Percentiles rank a stretch among this genome's conserved stretches.
phyloP scores from a whole-genome alignment of 768 basidiomycete genomes.

The Coprinellus micaceus region DNA sequence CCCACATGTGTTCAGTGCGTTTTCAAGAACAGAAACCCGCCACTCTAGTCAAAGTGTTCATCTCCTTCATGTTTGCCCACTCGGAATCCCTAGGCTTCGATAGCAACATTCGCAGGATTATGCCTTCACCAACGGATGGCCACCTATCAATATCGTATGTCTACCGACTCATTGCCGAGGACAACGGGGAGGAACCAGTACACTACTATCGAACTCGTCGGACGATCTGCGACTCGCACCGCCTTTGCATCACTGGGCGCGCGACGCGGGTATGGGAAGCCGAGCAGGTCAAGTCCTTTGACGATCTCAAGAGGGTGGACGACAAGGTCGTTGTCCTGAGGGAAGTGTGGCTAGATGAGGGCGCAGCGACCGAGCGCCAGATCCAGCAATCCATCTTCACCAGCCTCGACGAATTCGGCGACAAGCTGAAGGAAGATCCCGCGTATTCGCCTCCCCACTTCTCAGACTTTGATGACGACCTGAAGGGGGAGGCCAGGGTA shows the following conservation, averaged over 20 bases:
- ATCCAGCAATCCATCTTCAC: constrained; percentile 8
- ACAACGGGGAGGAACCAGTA: not conserved
- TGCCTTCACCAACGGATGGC: not conserved
- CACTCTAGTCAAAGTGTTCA: constrained; percentile 14
- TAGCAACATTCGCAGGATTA: not conserved
- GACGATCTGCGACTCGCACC: not conserved
- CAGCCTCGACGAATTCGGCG: not conserved
- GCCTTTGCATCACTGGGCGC: constrained; percentile 5
- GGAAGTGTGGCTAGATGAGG: constrained; percentile 17
- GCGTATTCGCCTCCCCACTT: not conserved
- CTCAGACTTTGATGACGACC: not conserved
- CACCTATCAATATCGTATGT: not conserved
- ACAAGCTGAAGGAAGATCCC: not conserved
- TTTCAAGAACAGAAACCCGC: constrained; percentile 10
- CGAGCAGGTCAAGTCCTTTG: constrained; percentile 1
- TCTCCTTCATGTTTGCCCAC: constrained; percentile 17
- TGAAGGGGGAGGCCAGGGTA: not conserved
- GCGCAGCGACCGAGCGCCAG: constrained; percentile 11
- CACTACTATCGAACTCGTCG: not conserved
- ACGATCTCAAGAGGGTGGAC: not conserved
- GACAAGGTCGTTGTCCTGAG: constrained; percentile 11
- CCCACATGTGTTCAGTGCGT: too few species aligned
- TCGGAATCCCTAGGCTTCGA: constrained; percentile 18
- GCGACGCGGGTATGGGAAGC: constrained; percentile 14
- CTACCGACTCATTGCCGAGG: not conserved